Evolutionary conservation across 768 basidiomycete species (phyloP).

Genomic region (Boletus rex-veris): DNA sequence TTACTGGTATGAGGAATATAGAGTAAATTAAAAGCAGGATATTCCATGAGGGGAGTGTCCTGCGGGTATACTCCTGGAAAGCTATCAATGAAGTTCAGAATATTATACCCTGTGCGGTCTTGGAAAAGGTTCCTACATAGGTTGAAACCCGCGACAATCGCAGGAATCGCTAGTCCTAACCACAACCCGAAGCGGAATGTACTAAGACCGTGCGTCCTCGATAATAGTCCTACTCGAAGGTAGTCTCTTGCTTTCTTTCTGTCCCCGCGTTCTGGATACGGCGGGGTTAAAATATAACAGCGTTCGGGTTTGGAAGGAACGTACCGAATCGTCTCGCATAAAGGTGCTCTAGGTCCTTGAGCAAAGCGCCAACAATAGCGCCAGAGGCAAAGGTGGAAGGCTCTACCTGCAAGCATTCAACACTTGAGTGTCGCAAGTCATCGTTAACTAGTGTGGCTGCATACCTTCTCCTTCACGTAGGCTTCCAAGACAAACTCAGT

Average conservation of each 20-base stretch:
- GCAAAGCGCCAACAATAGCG: conserved; percentile 57
- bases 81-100: conserved; percentile 36
- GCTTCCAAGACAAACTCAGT: conserved; percentile 61
- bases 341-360: conserved; percentile 70
- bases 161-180: conserved; percentile 71
- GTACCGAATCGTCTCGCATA: conserved; percentile 77
- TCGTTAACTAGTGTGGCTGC: neutral
- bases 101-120: neutral
- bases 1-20: conserved; percentile 63
- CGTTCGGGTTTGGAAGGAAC: conserved; percentile 19
- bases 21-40: conserved; percentile 78
- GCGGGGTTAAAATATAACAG: neutral
- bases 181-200: conserved; percentile 71
- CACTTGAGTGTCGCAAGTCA: neutral
- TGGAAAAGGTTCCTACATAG: conserved; percentile 37
- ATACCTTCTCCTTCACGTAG: conserved; percentile 79
- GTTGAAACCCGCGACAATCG: conserved; percentile 60
- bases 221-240: conserved; percentile 51
- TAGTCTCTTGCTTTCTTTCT: conserved; percentile 69
- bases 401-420: conserved; percentile 49
- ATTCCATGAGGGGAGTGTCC: conserved; percentile 62
- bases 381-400: conserved; percentile 65
- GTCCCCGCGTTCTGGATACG: conserved; percentile 56
- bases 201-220: conserved; percentile 64
- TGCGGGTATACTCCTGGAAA: conserved; percentile 49